Percentiles rank a stretch among this genome's conserved stretches.
phyloP scores from a whole-genome alignment of 179 eudicot species.

The Spergularia azorica region DNA sequence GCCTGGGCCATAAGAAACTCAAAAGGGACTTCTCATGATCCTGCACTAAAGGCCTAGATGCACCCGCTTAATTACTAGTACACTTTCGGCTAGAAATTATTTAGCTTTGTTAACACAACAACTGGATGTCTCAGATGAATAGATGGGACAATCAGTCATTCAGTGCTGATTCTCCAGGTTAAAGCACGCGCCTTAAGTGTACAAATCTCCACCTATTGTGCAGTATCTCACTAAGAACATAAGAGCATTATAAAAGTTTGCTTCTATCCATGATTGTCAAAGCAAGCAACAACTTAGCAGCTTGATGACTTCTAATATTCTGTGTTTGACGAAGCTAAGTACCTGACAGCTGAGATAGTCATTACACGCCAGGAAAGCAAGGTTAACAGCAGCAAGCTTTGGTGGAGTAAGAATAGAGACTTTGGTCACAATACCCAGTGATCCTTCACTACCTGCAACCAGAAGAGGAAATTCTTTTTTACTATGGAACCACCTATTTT shows the following conservation, averaged over 20 bases:
- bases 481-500: not conserved
- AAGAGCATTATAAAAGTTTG: not conserved
- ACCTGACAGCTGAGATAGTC: slow-evolving; percentile 98
- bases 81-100: no score
- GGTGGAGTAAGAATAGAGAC: slow-evolving; percentile 92
- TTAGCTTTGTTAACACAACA: no score
- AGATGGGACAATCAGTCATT: not conserved
- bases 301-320: not conserved
- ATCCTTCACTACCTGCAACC: slow-evolving; percentile 90
- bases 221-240: not conserved
- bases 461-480: slow-evolving; percentile 19
- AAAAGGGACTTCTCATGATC: slow-evolving; percentile 6
- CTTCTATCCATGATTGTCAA: not conserved
- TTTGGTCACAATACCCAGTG: slow-evolving; percentile 88
- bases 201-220: not conserved
- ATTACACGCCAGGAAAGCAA: slow-evolving; percentile 93
- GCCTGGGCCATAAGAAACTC: not conserved
- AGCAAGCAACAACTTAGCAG: not conserved
- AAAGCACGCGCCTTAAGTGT: not conserved
- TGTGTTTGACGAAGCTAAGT: slow-evolving; percentile 18
- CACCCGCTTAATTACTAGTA: no score
- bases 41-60: not conserved
- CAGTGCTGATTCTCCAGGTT: not conserved
- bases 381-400: slow-evolving; percentile 76
- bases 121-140: not conserved